Evolutionary conservation across 306 rosid species (phyloP).

Genomic region (Cucumis cinereus): DNA sequence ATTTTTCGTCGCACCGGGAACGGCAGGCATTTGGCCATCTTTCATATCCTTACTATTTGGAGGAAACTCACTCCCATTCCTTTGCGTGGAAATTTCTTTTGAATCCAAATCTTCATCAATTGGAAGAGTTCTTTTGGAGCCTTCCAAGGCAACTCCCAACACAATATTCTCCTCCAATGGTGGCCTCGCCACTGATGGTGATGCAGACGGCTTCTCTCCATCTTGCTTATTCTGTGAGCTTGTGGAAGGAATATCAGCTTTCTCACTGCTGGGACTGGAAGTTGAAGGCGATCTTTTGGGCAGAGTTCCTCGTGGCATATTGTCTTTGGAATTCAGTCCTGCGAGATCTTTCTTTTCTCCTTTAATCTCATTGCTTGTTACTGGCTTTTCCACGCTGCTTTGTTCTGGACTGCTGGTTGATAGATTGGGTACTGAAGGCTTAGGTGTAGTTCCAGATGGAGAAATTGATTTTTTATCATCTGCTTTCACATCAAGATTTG

Average conservation of each 20-base stretch:
- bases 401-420: conserved; percentile 26
- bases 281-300: conserved; percentile 23
- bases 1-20: conserved; percentile 27
- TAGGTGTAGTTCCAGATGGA: conserved; percentile 16
- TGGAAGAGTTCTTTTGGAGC: conserved; percentile 88
- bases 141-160: conserved; percentile 93
- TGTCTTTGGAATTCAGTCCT: conserved; percentile 22
- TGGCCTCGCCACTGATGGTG: conserved; percentile 26
- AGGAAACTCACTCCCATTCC: conserved; percentile 26
- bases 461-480: conserved; percentile 31
- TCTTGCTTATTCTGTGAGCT: conserved; percentile 42
- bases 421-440: conserved; percentile 20
- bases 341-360: conserved; percentile 32
- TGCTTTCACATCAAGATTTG: conserved; percentile 23
- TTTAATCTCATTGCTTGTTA: conserved; percentile 29
- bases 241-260: conserved; percentile 21
- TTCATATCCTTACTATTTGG: conserved; percentile 41
- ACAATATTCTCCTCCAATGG: conserved; percentile 76
- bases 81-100: conserved; percentile 44
- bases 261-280: conserved; percentile 26
- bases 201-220: conserved; percentile 33
- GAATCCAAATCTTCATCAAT: conserved; percentile 58
- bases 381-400: conserved; percentile 30
- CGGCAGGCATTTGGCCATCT: conserved; percentile 38
- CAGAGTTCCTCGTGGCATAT: conserved; percentile 10